phyloP scores from a whole-genome alignment of 768 basidiomycete genomes.

The Phlebiopsis gigantea region DNA sequence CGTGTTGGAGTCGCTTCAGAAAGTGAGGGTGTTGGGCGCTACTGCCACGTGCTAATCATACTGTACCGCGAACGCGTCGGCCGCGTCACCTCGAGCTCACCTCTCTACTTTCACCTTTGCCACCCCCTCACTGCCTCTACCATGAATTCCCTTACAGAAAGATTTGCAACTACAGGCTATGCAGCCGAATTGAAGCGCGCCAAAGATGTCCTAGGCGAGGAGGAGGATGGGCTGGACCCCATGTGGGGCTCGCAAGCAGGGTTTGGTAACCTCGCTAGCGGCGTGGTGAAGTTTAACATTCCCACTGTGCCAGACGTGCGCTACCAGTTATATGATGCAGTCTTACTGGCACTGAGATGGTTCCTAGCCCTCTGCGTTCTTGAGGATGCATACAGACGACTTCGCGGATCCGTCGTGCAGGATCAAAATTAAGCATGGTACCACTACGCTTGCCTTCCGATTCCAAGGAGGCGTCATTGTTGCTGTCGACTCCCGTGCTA shows the following conservation, averaged over 20 bases:
- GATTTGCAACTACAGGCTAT: constrained; percentile 56
- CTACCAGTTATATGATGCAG: constrained; percentile 7
- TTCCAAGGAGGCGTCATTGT: constrained; percentile 97
- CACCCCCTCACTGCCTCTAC: background rate
- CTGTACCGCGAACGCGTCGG: constrained; percentile 13
- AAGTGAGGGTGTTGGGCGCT: background rate
- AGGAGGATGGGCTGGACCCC: constrained; percentile 60
- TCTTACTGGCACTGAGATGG: background rate
- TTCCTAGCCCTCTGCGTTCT: constrained; percentile 80
- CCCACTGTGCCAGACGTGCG: constrained; percentile 76
- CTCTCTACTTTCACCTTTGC: background rate
- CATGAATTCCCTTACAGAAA: constrained; percentile 69
- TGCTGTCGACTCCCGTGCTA: constrained; percentile 98
- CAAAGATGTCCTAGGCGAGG: constrained; percentile 45
- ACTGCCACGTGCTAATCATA: background rate
- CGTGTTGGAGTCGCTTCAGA: no score
- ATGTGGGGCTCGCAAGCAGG: constrained; percentile 75
- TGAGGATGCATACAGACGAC: constrained; percentile 93
- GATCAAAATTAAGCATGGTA: constrained; percentile 99
- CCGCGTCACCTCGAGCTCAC: constrained; percentile 18
- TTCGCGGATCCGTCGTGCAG: constrained; percentile 88
- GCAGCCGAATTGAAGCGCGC: constrained; percentile 45
- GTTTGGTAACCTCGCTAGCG: constrained; percentile 68
- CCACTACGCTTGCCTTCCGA: constrained; percentile 95
- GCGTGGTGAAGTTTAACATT: constrained; percentile 65